Evolutionary conservation across 495 filamentous ascomycete species (phyloP), one percentile per base, ranked within the genome.

Genomic region (Penicillium riverlandense): DNA sequence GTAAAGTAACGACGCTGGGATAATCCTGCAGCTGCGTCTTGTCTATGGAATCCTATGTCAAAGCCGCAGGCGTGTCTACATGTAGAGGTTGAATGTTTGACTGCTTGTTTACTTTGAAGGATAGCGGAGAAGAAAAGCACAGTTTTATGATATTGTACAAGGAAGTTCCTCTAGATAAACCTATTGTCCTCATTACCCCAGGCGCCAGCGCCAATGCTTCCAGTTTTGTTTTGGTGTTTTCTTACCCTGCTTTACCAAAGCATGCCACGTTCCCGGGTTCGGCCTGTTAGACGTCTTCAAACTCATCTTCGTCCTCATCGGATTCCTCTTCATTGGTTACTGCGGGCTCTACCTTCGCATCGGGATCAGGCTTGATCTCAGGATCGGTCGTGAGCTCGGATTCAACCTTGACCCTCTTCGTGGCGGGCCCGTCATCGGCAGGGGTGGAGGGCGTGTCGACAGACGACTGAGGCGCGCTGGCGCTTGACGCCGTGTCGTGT

Each of bases 281-380:
- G 14, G 41, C 12, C 11, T 37, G 8, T 49, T 40, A 70, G 8
- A 71, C 74, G 47, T 78, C 72, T 39, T 76, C 73, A 39, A 78
- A 78, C 33, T 75, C 70, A 35, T 74, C 74, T 2, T 77, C 74
- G 32, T 76, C 72, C 35, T 78, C 74, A 42, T 76, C 73, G 2
- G 72, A 76, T 33, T 70, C 57, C 37, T 63, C 68, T 13, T 65
- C 65, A 43, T 63, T 59, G 47, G 66, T 67, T 7, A 54, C 39
- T 2, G 55, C 58, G 2, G 60, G 52, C 38, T 63, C 57, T 6
- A 40, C 43, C 47, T 52, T 45, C 4, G 34, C 42, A 33, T 35
- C 48, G 8, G 38, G 38, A 11, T 51, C 48, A 29, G 43, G 30
- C 11, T 51, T 51, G 37, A 52, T 44, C 9, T 0, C 15, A 1